These are phyloP conservation scores for Trametes coccinea DNA, from an alignment of 768 basidiomycete species.

Conservation along the genomic window DNA sequence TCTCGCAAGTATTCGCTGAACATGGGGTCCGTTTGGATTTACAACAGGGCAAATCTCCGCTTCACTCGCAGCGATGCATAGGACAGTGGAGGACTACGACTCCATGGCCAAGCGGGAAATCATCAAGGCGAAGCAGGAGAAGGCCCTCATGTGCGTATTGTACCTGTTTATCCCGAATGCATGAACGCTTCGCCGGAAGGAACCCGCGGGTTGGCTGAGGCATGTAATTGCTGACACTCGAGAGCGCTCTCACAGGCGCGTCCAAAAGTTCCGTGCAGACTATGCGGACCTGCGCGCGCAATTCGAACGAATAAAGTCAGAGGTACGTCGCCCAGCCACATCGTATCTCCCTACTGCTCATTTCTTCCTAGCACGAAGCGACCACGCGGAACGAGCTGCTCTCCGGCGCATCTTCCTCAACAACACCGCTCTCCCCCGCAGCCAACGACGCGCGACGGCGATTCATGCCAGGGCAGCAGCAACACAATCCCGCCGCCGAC, in stretches of 20 bases:
- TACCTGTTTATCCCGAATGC: background rate
- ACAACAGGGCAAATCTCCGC: conserved; percentile 92
- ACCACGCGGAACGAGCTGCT: conserved; percentile 68
- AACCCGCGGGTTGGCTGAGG: background rate
- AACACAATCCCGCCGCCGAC: conserved; percentile 34
- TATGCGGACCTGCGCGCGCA: conserved; percentile 79
- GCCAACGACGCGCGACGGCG: conserved; percentile 68
- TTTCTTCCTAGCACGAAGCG: conserved; percentile 52
- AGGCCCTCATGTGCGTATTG: conserved; percentile 77
- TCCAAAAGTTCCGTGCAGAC: conserved; percentile 88
- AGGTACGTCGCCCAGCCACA: conserved; percentile 37
- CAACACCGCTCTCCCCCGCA: conserved; percentile 39
- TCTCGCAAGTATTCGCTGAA: background rate
- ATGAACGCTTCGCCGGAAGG: background rate
- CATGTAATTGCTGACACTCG: background rate
- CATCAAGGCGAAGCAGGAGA: conserved; percentile 95
- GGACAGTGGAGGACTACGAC: conserved; percentile 97
- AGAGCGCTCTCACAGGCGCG: conserved; percentile 57
- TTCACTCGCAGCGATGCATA: conserved; percentile 90
- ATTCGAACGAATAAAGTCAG: conserved; percentile 76
- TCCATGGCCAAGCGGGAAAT: conserved; percentile 96
- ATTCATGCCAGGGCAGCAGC: conserved; percentile 42
- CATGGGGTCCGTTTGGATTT: conserved; percentile 16
- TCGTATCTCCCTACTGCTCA: background rate
- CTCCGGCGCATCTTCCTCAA: conserved; percentile 41